Evolutionary conservation across 306 rosid genomes (phyloP).

Genomic region (Inga oerstediana): DNA sequence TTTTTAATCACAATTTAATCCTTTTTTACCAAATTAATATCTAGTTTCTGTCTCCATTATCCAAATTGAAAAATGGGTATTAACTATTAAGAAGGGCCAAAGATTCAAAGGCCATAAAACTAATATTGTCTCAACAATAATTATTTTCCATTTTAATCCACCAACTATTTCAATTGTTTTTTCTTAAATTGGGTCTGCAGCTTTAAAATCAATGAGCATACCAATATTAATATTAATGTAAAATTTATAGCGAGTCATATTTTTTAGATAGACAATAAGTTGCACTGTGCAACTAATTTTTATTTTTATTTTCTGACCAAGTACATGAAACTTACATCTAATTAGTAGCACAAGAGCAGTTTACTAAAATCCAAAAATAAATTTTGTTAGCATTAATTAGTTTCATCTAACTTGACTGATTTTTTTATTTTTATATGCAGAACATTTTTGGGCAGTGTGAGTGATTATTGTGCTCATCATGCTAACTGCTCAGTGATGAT

Average conservation of each 20-base stretch:
- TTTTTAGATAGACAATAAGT: no score
- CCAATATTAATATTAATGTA: no score
- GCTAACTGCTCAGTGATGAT: constrained; percentile 62
- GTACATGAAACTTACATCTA: neutral
- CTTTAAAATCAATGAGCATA: neutral
- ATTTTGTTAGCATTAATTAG: neutral
- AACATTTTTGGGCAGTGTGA: constrained; percentile 60
- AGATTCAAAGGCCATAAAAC: neutral
- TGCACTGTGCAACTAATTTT: no score
- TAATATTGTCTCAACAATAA: neutral
- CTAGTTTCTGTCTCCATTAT: no score
- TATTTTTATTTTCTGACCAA: no score
- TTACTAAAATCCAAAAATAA: neutral
- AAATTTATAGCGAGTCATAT: neutral
- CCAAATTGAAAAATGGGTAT: neutral
- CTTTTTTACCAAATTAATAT: no score
- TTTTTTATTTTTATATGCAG: constrained; percentile 38
- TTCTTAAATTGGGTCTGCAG: neutral
- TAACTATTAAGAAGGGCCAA: neutral
- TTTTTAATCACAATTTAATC: neutral
- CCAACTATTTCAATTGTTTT: neutral
- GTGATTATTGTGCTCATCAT: constrained; percentile 67
- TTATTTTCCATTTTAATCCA: neutral
- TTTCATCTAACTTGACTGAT: neutral
- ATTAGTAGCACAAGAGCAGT: neutral